These are phyloP conservation scores for Tilletia indica DNA, from an alignment of 1,284 basidiomycete species.

Conservation along the genomic window DNA sequence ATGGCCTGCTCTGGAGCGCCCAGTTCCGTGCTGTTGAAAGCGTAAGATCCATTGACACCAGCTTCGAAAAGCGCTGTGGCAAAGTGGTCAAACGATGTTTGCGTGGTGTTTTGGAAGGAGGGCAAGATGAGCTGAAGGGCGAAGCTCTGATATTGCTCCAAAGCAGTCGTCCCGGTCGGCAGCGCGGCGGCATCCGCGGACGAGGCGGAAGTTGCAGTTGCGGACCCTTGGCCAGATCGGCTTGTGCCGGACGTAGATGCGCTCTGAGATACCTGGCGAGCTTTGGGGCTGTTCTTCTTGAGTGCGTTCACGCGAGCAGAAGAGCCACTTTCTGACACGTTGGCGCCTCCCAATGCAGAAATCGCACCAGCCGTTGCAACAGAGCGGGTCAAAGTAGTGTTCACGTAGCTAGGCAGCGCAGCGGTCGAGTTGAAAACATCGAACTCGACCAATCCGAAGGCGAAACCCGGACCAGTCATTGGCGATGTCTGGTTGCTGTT, in stretches of 20 bases:
- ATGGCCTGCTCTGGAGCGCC: conserved; percentile 54
- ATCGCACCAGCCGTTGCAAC: background rate
- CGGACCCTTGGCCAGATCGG: background rate
- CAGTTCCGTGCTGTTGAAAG: background rate
- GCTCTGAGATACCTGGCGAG: background rate
- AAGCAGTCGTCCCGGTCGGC: background rate
- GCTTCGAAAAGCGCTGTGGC: conserved; percentile 63
- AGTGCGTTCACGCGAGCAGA: background rate
- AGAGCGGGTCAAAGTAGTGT: conserved; percentile 28
- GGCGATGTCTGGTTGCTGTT: conserved; percentile 40
- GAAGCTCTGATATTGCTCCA: background rate
- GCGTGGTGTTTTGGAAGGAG: conserved; percentile 56
- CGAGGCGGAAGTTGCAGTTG: background rate
- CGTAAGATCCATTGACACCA: conserved; percentile 40
- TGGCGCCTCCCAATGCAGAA: background rate
- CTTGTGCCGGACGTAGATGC: background rate
- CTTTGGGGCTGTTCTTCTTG: background rate
- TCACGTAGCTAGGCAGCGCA: conserved; percentile 31
- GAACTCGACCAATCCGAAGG: conserved; percentile 46
- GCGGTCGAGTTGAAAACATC: conserved; percentile 37
- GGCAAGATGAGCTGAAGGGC: background rate
- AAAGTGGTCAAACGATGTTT: conserved; percentile 69
- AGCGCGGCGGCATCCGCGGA: background rate
- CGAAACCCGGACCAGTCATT: conserved; percentile 26
- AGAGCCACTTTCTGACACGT: background rate